phyloP scores from a whole-genome alignment of 345 rosid species.

The Arabis alpina region DNA sequence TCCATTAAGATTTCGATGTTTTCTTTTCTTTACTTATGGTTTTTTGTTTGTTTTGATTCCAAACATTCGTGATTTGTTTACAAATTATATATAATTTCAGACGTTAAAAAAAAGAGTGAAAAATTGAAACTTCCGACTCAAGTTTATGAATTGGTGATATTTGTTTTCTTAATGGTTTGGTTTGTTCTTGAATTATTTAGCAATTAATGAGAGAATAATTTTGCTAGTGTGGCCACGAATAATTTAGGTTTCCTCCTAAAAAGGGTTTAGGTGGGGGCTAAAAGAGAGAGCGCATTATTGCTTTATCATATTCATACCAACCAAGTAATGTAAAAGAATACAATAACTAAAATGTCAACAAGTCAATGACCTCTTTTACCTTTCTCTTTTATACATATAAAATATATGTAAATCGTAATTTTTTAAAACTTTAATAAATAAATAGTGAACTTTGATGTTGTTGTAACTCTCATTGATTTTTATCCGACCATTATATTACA shows the following conservation, averaged over 20 bases:
- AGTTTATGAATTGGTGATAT: neutral
- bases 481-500: too few species aligned
- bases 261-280: conserved; percentile 15
- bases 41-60: too few species aligned
- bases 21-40: too few species aligned
- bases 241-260: conserved; percentile 33
- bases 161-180: neutral
- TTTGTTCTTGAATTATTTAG: neutral
- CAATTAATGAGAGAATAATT: conserved; percentile 10
- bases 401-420: too few species aligned
- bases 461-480: too few species aligned
- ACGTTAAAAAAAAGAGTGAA: neutral
- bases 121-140: neutral
- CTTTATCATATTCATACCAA: conserved; percentile 12
- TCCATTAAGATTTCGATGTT: too few species aligned
- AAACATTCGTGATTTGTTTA: too few species aligned
- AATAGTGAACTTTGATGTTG: too few species aligned
- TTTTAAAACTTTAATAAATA: too few species aligned
- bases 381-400: neutral
- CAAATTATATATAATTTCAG: too few species aligned
- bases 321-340: neutral
- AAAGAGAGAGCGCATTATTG: conserved; percentile 10
- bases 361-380: conserved; percentile 2
- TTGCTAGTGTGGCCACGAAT: neutral
- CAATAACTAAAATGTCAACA: neutral